Conservation (phyloP, 371 early-diverging fungal species). For the Dinochytrium kinnereticum region DNA sequence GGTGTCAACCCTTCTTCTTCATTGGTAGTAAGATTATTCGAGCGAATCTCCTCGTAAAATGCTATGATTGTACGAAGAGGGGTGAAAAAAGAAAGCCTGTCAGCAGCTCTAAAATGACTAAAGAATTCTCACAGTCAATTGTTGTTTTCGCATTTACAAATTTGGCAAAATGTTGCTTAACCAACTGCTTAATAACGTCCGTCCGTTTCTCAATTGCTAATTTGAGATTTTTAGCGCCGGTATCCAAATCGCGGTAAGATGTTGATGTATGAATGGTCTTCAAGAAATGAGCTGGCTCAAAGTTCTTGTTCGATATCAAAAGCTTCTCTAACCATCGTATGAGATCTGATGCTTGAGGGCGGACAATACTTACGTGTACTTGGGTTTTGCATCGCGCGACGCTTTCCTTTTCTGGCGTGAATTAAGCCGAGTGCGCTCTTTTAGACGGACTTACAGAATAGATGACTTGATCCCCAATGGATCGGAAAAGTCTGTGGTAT, state of each 20-base stretch:
- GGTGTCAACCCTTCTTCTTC: slow-evolving; percentile 82
- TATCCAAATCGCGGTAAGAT: slow-evolving; percentile 75
- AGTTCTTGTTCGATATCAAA: slow-evolving; percentile 66
- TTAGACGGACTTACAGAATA: slow-evolving; percentile 28
- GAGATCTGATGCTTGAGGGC: neutral
- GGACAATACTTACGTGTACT: neutral
- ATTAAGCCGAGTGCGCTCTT: neutral
- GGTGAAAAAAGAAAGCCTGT: too few species aligned
- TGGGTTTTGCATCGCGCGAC: slow-evolving; percentile 7
- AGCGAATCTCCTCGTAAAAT: slow-evolving; percentile 89
- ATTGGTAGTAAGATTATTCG: slow-evolving; percentile 75
- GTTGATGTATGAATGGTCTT: slow-evolving; percentile 84
- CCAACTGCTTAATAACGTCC: slow-evolving; percentile 83
- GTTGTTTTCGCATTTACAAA: slow-evolving; percentile 95
- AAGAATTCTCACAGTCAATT: slow-evolving; percentile 73
- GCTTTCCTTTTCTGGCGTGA: slow-evolving; percentile 12
- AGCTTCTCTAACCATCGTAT: slow-evolving; percentile 17
- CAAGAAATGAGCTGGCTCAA: slow-evolving; percentile 81
- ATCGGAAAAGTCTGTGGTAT: slow-evolving; percentile 42
- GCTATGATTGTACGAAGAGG: slow-evolving; percentile 47
- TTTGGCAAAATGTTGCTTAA: slow-evolving; percentile 93
- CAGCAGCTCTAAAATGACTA: neutral
- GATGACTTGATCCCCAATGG: slow-evolving; percentile 48
- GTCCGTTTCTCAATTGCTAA: slow-evolving; percentile 79
- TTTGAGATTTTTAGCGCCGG: slow-evolving; percentile 74